Percentiles rank a stretch among this genome's conserved stretches.
Conservation (phyloP, 192 early-diverging fungal species). For the Chytriomyces sp. region DNA sequence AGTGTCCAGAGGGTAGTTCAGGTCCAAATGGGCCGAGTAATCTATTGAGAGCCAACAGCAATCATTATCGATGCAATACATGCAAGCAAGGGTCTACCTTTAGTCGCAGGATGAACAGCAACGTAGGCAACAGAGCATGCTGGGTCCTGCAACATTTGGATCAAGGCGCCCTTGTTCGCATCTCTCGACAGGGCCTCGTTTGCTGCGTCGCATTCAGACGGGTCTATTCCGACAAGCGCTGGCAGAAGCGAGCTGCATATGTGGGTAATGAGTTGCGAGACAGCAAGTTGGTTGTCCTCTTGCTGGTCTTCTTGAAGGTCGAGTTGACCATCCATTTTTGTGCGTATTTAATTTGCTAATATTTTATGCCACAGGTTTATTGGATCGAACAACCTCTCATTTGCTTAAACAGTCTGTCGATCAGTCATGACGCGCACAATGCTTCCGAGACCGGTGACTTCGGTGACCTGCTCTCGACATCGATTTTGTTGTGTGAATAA, state of each 20-base stretch:
- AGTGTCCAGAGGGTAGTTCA: slow-evolving; percentile 32
- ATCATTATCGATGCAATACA: no score
- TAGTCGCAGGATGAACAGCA: background rate
- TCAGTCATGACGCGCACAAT: slow-evolving; percentile 94
- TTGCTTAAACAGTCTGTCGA: slow-evolving; percentile 43
- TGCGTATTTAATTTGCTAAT: no score
- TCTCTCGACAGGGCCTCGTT: background rate
- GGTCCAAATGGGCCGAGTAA: slow-evolving; percentile 30
- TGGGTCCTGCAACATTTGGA: background rate
- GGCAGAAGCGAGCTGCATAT: background rate
- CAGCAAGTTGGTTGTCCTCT: background rate
- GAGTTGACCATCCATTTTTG: no score
- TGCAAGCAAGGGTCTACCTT: background rate
- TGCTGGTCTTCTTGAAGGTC: no score
- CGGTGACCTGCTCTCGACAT: slow-evolving; percentile 63
- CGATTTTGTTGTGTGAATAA: slow-evolving; percentile 19
- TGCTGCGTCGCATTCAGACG: background rate
- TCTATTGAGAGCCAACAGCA: background rate
- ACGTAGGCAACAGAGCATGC: background rate
- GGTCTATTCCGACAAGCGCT: background rate
- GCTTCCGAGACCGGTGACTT: slow-evolving; percentile 84
- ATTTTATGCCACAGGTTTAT: background rate
- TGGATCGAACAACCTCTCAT: background rate
- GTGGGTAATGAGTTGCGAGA: slow-evolving; percentile 12
- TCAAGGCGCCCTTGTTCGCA: no score